Percentiles rank a stretch among this genome's conserved stretches.
These are phyloP conservation scores for Omphalotus olearius DNA, from an alignment of 1,284 basidiomycete genomes.

Conservation along the genomic window DNA sequence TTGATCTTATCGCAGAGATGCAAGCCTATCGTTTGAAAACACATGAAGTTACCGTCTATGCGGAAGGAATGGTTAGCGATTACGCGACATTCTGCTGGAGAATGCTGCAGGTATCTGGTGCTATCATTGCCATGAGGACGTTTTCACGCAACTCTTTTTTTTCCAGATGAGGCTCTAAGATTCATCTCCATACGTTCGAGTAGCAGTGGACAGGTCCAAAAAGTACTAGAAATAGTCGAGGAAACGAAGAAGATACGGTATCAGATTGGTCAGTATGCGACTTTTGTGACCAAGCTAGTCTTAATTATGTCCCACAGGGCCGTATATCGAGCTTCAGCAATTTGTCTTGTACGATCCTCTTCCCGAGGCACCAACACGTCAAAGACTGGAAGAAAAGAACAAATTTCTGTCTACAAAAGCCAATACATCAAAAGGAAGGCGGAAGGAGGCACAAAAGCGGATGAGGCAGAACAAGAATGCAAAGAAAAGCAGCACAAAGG, in stretches of 20 bases:
- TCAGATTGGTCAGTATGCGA: conserved; percentile 50
- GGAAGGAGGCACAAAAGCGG: background rate
- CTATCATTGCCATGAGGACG: conserved; percentile 3
- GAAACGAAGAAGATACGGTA: conserved; percentile 71
- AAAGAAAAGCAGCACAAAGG: background rate
- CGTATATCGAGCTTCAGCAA: conserved; percentile 6
- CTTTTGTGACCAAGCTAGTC: background rate
- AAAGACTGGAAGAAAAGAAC: conserved; percentile 2
- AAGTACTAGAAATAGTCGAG: conserved; percentile 76
- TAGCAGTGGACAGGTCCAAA: conserved; percentile 62
- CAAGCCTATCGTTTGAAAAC: conserved; percentile 59
- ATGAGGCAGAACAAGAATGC: conserved; percentile 2
- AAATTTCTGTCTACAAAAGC: background rate
- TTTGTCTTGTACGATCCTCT: conserved; percentile 6
- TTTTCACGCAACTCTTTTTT: background rate
- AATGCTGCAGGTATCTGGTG: conserved; percentile 53
- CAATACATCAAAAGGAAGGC: background rate
- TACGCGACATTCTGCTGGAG: conserved; percentile 67
- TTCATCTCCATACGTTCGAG: conserved; percentile 73
- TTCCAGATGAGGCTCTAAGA: conserved; percentile 72
- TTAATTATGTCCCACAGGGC: background rate
- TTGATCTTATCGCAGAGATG: conserved; percentile 63
- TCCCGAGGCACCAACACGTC: background rate
- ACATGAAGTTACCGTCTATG: conserved; percentile 69
- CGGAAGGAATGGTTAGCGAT: conserved; percentile 59